phyloP scores from a whole-genome alignment of 2,329 filamentous ascomycete species.

The Penicillium sp. region DNA sequence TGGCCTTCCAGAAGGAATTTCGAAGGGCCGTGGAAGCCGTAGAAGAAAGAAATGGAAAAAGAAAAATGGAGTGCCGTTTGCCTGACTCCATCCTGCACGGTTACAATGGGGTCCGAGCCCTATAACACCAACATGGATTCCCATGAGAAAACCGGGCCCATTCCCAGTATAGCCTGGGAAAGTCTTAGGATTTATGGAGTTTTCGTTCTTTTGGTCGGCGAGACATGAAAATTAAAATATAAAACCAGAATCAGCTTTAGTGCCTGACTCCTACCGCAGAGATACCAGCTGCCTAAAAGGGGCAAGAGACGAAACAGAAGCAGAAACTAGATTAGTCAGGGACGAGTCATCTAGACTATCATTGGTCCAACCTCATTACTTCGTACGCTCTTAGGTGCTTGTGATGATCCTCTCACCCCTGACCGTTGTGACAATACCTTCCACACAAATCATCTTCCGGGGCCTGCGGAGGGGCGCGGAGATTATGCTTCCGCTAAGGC shows the following conservation, averaged over 20 bases:
- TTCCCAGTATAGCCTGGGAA: background rate
- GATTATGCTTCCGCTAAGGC: conserved; percentile 3
- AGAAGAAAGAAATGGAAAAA: background rate
- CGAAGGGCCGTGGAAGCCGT: conserved; percentile 18
- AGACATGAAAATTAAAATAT: background rate
- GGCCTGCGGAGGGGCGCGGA: conserved; percentile 12
- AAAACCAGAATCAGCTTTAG: background rate
- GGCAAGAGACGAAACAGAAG: background rate
- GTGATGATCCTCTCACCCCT: conserved; percentile 12
- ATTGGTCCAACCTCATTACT: background rate
- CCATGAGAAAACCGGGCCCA: background rate
- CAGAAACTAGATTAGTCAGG: background rate
- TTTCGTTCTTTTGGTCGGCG: background rate
- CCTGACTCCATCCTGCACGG: conserved; percentile 19
- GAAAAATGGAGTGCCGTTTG: conserved; percentile 9
- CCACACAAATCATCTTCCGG: conserved; percentile 1
- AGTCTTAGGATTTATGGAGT: background rate
- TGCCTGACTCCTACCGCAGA: background rate
- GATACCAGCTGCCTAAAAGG: conserved; percentile 1
- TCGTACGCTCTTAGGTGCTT: conserved; percentile 3
- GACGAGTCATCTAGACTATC: background rate
- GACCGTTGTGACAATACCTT: conserved; percentile 12
- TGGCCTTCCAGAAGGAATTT: conserved; percentile 25
- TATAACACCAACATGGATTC: background rate
- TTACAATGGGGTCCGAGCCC: conserved; percentile 15